Percentiles rank a stretch among this genome's conserved stretches.
These are phyloP conservation scores for Wickerhamiella siamensis DNA, from an alignment of 805 yeast species.

Conservation along the genomic window DNA sequence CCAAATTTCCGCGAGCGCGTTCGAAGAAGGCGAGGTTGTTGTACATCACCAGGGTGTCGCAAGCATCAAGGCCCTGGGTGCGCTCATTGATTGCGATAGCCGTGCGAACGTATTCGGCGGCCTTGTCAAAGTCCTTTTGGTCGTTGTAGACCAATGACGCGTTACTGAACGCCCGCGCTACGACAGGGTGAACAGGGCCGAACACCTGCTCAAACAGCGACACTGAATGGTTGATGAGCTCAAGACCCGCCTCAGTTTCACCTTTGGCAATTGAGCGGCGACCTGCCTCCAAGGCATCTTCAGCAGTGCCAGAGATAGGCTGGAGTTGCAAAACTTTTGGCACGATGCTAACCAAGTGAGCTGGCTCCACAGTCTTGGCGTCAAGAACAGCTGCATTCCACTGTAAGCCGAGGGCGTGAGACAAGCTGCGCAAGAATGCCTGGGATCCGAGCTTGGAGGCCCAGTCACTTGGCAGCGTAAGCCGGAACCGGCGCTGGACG, in stretches of 20 bases:
- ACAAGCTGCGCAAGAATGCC: constrained; percentile 53
- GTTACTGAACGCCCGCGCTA: constrained; percentile 52
- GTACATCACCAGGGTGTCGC: constrained; percentile 56
- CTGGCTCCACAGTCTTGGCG: constrained; percentile 29
- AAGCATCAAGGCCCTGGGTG: constrained; percentile 64
- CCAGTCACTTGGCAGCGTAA: constrained; percentile 39
- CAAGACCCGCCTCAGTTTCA: constrained; percentile 33
- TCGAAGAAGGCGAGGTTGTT: constrained; percentile 66
- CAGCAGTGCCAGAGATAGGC: constrained; percentile 51
- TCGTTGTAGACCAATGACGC: constrained; percentile 57
- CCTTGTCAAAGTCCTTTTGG: constrained; percentile 39
- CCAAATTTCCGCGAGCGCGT: constrained; percentile 39
- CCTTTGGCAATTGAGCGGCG: constrained; percentile 13
- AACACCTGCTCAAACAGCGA: constrained; percentile 68
- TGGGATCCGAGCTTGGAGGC: constrained; percentile 13
- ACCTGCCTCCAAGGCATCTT: constrained; percentile 42
- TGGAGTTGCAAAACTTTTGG: constrained; percentile 67
- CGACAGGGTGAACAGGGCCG: constrained; percentile 66
- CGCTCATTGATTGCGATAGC: constrained; percentile 68
- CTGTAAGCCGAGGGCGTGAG: constrained; percentile 75
- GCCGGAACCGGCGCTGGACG: constrained; percentile 51
- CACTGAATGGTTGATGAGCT: constrained; percentile 54
- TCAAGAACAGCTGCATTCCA: constrained; percentile 33
- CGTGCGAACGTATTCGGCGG: constrained; percentile 50
- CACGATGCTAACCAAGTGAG: constrained; percentile 52